Percentiles rank a stretch among this genome's conserved stretches.
Evolutionary conservation across 2,329 filamentous ascomycete species (phyloP).

Genomic region (Trematosphaeria pertusa): DNA sequence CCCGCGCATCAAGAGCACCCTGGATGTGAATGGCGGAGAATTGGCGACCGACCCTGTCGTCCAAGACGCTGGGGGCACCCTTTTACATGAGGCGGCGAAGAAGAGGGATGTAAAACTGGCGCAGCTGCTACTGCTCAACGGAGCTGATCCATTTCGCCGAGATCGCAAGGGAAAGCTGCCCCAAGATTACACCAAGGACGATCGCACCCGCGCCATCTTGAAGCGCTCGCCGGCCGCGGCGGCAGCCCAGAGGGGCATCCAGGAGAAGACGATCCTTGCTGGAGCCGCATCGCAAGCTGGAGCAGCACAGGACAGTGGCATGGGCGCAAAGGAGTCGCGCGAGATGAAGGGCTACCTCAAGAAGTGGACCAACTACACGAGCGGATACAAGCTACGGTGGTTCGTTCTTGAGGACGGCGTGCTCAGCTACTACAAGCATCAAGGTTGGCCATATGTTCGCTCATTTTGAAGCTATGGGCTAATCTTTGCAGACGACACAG

Average conservation of each 20-base stretch:
- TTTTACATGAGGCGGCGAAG: conserved; percentile 91
- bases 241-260: conserved; percentile 91
- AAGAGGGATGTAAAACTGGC: conserved; percentile 87
- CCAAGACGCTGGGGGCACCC: conserved; percentile 82
- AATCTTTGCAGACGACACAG: conserved; percentile 74
- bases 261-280: conserved; percentile 94
- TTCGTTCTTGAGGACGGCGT: conserved; percentile 98
- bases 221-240: conserved; percentile 95
- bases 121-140: conserved; percentile 88
- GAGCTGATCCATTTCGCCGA: conserved; percentile 92
- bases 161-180: conserved; percentile 95
- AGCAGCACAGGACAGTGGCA: conserved; percentile 63
- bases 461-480: conserved; percentile 6
- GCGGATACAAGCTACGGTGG: conserved; percentile 95
- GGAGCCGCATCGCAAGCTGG: conserved; percentile 66
- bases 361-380: conserved; percentile 99
- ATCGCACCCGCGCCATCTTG: conserved; percentile 83
- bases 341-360: conserved; percentile 99
- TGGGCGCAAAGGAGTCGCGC: conserved; percentile 82
- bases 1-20: conserved; percentile 79
- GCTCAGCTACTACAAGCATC: conserved; percentile 98
- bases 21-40: conserved; percentile 93
- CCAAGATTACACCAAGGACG: conserved; percentile 95
- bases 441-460: conserved; percentile 56
- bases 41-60: conserved; percentile 82